A percentile compares a stretch with the other conserved stretches of the same genome.
These are phyloP conservation scores for Lactarius akahatsu DNA, from an alignment of 768 basidiomycete genomes.

Conservation along the genomic window DNA sequence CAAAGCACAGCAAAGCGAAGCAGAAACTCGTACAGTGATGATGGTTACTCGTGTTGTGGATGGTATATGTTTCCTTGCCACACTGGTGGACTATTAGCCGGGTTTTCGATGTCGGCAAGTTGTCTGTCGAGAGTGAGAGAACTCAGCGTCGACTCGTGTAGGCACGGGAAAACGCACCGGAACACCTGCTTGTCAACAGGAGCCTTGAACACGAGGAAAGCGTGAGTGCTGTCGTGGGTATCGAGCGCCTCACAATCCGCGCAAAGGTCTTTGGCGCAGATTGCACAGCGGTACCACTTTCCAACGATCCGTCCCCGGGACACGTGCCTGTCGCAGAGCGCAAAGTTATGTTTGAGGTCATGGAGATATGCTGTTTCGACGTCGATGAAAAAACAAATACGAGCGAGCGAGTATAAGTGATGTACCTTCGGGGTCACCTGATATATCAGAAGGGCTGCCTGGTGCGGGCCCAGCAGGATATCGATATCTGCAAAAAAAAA, in stretches of 20 bases:
- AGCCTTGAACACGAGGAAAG: conserved; percentile 89
- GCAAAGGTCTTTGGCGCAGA: conserved; percentile 84
- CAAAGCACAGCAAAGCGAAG: background rate
- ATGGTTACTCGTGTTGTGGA: conserved; percentile 5
- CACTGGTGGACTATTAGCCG: conserved; percentile 9
- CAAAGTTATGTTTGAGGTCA: conserved; percentile 57
- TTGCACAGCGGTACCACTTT: conserved; percentile 88
- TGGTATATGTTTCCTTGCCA: conserved; percentile 13
- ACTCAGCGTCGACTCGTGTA: background rate
- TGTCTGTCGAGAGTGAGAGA: background rate
- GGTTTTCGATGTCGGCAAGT: conserved; percentile 11
- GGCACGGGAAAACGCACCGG: conserved; percentile 44
- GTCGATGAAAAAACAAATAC: background rate
- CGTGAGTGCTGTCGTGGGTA: conserved; percentile 77
- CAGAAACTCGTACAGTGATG: background rate
- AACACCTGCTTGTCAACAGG: conserved; percentile 74
- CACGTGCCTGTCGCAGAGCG: conserved; percentile 87
- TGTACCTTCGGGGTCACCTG: conserved; percentile 57
- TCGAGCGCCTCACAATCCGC: conserved; percentile 76
- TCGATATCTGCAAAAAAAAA: conserved; percentile 51
- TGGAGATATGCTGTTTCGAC: conserved; percentile 56
- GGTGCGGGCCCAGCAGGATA: conserved; percentile 55
- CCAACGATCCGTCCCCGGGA: conserved; percentile 62
- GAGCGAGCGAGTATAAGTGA: background rate
- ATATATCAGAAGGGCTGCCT: conserved; percentile 36